These are phyloP conservation scores for Copromyces sp. DNA, from an alignment of 495 filamentous ascomycete genomes.

Conservation along the genomic window DNA sequence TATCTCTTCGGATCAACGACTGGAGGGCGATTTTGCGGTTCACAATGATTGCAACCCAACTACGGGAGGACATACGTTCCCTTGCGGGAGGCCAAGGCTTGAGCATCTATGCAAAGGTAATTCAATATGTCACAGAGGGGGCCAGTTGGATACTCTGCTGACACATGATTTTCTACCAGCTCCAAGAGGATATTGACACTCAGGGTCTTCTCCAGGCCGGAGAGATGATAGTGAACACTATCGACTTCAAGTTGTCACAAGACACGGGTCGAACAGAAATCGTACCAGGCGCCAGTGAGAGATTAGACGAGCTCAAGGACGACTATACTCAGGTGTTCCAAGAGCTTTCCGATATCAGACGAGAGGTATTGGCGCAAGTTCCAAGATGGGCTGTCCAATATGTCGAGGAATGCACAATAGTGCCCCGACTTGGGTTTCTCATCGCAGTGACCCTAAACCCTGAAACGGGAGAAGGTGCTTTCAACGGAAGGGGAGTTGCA, in stretches of 20 bases:
- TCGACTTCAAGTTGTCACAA: slow-evolving; percentile 75
- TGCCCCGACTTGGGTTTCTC: slow-evolving; percentile 86
- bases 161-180: slow-evolving; percentile 12
- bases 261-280: slow-evolving; percentile 68
- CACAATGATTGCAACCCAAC: slow-evolving; percentile 48
- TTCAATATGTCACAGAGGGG: neutral
- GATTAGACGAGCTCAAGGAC: slow-evolving; percentile 69
- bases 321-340: slow-evolving; percentile 67
- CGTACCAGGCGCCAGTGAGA: slow-evolving; percentile 56
- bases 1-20: slow-evolving; percentile 49
- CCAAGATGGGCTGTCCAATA: slow-evolving; percentile 47
- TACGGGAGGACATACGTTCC: slow-evolving; percentile 55
- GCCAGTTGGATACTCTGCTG: neutral
- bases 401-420: slow-evolving; percentile 63
- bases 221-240: slow-evolving; percentile 57
- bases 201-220: slow-evolving; percentile 53
- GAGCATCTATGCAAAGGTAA: slow-evolving; percentile 49
- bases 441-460: slow-evolving; percentile 61
- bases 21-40: slow-evolving; percentile 57
- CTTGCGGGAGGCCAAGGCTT: slow-evolving; percentile 46
- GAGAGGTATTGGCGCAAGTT: slow-evolving; percentile 48
- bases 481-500: slow-evolving; percentile 47
- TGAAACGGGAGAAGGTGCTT: slow-evolving; percentile 51
- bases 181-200: slow-evolving; percentile 36
- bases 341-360: slow-evolving; percentile 58